phyloP scores from a whole-genome alignment of 352 stramenopile species.

The Phytophthora crassamura region DNA sequence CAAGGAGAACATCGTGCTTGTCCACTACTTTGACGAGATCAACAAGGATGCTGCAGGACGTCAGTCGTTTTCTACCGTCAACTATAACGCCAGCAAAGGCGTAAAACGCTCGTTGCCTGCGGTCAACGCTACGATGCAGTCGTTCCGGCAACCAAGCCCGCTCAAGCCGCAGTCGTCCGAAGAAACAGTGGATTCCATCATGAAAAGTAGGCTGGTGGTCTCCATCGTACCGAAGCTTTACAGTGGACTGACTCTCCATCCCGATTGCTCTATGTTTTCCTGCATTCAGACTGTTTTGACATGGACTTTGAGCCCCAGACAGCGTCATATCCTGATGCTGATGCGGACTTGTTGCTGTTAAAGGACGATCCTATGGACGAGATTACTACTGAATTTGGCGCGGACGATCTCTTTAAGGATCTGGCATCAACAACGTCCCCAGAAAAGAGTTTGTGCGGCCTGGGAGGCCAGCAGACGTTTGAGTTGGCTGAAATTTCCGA shows the following conservation, averaged over 20 bases:
- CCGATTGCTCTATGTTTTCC: slow-evolving; percentile 1
- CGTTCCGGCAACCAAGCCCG: slow-evolving; percentile 13
- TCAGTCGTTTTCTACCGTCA: slow-evolving; percentile 2
- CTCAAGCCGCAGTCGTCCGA: slow-evolving; percentile 26
- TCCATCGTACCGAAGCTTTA: neutral
- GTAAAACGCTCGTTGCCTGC: slow-evolving; percentile 45
- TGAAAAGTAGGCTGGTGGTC: slow-evolving; percentile 50
- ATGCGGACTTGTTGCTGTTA: slow-evolving; percentile 31
- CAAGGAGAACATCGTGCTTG: slow-evolving; percentile 75
- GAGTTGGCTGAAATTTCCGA: slow-evolving; percentile 71
- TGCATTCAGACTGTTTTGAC: slow-evolving; percentile 56
- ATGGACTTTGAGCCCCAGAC: slow-evolving; percentile 49
- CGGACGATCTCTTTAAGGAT: slow-evolving; percentile 47
- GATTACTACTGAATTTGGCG: slow-evolving; percentile 28
- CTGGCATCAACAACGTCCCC: slow-evolving; percentile 1
- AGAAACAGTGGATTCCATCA: slow-evolving; percentile 56
- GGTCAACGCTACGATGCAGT: slow-evolving; percentile 11
- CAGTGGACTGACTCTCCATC: slow-evolving; percentile 6
- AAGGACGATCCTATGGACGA: slow-evolving; percentile 45
- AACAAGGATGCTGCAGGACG: slow-evolving; percentile 45
- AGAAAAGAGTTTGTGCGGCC: slow-evolving; percentile 7
- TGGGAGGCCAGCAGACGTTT: slow-evolving; percentile 37
- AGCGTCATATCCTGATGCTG: slow-evolving; percentile 14
- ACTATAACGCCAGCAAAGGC: slow-evolving; percentile 31
- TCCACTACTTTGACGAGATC: slow-evolving; percentile 88